These are phyloP conservation scores for Tylopilus cervinicoccineus DNA, from an alignment of 768 basidiomycete genomes.

Conservation along the genomic window DNA sequence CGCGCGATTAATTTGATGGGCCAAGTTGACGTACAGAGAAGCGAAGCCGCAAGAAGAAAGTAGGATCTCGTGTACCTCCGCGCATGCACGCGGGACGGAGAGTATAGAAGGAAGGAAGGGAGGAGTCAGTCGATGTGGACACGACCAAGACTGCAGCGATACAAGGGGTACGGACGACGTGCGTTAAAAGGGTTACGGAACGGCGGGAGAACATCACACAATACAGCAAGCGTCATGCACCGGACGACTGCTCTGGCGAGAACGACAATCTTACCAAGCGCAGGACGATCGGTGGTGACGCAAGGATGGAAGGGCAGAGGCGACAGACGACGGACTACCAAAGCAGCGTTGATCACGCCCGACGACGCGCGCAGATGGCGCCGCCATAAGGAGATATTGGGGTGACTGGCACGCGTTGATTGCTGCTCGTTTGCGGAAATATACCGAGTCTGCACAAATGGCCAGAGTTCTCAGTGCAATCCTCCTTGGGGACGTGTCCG, in stretches of 20 bases:
- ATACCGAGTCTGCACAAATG: conserved; percentile 5
- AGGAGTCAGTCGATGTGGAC: conserved; percentile 9
- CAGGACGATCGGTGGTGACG: conserved; percentile 9
- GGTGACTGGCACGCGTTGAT: conserved; percentile 3
- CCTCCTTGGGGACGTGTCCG: conserved; percentile 22
- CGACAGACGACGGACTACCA: conserved; percentile 17
- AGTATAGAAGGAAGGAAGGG: conserved; percentile 17
- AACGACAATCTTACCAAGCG: conserved; percentile 1
- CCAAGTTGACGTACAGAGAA: conserved; percentile 36
- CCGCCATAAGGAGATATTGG: not conserved
- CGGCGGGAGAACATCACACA: conserved; percentile 5
- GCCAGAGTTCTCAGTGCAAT: conserved; percentile 19
- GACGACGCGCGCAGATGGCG: not conserved
- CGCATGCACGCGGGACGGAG: conserved; percentile 19
- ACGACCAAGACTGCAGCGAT: conserved; percentile 7
- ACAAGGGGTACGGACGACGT: conserved; percentile 4
- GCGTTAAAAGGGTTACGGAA: too few species aligned
- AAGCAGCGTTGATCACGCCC: conserved; percentile 7
- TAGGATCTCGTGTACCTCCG: conserved; percentile 24
- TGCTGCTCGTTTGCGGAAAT: conserved; percentile 13
- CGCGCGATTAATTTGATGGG: conserved; percentile 30
- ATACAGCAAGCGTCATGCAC: conserved; percentile 8
- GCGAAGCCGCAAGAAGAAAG: conserved; percentile 19
- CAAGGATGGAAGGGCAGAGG: conserved; percentile 4
- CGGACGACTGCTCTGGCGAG: conserved; percentile 4